phyloP scores from a whole-genome alignment of 306 rosid genomes.

The Quercus dentata region DNA sequence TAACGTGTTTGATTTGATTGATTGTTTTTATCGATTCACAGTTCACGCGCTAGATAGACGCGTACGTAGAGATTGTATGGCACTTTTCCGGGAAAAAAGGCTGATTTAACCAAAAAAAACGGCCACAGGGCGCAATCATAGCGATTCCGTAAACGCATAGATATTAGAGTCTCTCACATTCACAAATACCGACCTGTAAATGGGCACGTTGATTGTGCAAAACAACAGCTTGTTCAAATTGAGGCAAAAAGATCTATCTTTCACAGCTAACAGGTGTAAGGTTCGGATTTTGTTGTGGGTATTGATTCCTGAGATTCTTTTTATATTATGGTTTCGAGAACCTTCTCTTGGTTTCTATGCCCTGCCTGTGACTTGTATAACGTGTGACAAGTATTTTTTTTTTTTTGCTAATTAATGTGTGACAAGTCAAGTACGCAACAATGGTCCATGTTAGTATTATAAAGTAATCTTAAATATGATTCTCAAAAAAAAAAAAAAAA shows the following conservation, averaged over 20 bases:
- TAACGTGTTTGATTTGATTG: too few relatives aligned
- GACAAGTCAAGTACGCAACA: too few relatives aligned
- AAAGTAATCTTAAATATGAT: too few relatives aligned
- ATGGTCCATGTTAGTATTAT: too few relatives aligned
- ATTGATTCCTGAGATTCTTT: not conserved
- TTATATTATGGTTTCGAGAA: conserved; percentile 1
- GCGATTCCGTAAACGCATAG: not conserved
- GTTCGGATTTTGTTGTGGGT: conserved; percentile 2
- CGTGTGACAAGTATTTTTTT: too few relatives aligned
- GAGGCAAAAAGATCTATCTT: not conserved
- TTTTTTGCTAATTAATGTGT: too few relatives aligned
- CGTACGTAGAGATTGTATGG: not conserved
- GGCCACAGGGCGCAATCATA: conserved; percentile 2
- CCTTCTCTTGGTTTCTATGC: conserved; percentile 16
- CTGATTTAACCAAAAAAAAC: not conserved
- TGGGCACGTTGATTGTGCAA: not conserved
- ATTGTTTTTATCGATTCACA: too few relatives aligned
- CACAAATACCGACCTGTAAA: not conserved
- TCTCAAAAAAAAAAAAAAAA: too few relatives aligned
- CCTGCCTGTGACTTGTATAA: too few relatives aligned
- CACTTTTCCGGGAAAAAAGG: not conserved
- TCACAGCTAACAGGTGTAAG: conserved; percentile 17
- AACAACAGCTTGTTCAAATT: not conserved
- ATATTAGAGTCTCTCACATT: too few relatives aligned
- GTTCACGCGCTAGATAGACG: not conserved